Percentiles rank a stretch among this genome's conserved stretches.
phyloP scores from a whole-genome alignment of 495 filamentous ascomycete genomes.

The Neurospora discreta region DNA sequence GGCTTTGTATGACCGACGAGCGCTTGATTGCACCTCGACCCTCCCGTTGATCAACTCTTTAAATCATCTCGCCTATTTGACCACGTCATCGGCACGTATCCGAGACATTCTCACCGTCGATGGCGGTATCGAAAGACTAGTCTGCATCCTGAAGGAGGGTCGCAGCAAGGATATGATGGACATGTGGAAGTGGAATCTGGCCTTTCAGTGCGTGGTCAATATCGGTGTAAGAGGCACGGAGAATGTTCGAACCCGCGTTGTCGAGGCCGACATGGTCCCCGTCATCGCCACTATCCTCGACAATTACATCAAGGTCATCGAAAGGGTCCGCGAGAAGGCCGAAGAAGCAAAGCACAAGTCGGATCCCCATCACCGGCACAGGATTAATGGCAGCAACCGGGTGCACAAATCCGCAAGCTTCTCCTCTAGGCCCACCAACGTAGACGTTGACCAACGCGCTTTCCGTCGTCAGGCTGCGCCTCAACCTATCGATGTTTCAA shows the following conservation, averaged over 20 bases:
- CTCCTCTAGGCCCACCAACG: slow-evolving; percentile 36
- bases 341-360: slow-evolving; percentile 51
- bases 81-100: slow-evolving; percentile 95
- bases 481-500: slow-evolving; percentile 35
- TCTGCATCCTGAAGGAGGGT: slow-evolving; percentile 95
- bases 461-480: slow-evolving; percentile 38
- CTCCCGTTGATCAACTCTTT: slow-evolving; percentile 95
- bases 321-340: slow-evolving; percentile 75
- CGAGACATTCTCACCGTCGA: slow-evolving; percentile 95
- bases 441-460: slow-evolving; percentile 33
- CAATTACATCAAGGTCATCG: slow-evolving; percentile 94
- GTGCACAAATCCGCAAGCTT: slow-evolving; percentile 36
- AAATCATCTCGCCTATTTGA: slow-evolving; percentile 95
- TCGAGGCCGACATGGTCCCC: slow-evolving; percentile 97
- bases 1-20: slow-evolving; percentile 91
- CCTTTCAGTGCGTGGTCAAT: slow-evolving; percentile 97
- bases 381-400: slow-evolving; percentile 29
- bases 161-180: slow-evolving; percentile 97
- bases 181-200: slow-evolving; percentile 99
- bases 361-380: slow-evolving; percentile 33
- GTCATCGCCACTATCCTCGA: slow-evolving; percentile 98
- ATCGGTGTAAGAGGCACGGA: slow-evolving; percentile 96
- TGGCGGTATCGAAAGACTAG: slow-evolving; percentile 89
- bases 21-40: slow-evolving; percentile 95
- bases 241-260: slow-evolving; percentile 81